Evolutionary conservation across 257 asterid genomes (phyloP), one percentile per base, ranked within the genome.

Genomic region (Fraxinus anomala): DNA sequence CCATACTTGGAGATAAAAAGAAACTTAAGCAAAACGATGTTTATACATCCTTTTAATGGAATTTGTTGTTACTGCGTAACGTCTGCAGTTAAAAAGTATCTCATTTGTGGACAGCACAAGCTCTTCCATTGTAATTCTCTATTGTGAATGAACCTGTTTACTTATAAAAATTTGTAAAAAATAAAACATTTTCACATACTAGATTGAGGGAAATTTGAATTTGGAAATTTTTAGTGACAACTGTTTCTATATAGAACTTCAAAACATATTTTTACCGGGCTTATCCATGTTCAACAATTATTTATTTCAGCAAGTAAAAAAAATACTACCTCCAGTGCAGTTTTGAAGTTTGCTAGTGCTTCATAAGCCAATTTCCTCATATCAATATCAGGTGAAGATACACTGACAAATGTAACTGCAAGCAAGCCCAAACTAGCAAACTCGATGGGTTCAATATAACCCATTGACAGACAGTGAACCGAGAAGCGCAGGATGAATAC

Each of bases 381-480:
- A 82, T 86, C 93, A 75, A 78, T 91, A 81, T 91, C 93, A 19
- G 89, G 89, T 40, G 97, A 92, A 85, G 99, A 92, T 78, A 92
- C 75, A 80, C 93, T 91, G 80, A 87, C 96, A 87, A 92, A 83
- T 39, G 93, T 56, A 85, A 92, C 84, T 7, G 91, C 97, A 82
- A 94, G 97, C 90, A 94, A 84, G 78, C 99, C 99, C 67, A 88
- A 84, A 87, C 92, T 87, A 85, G 94, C 95, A 80, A 89, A 92
- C 87, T 94, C 97, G 79, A 85, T 70, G n/a, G 97, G 96, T 77
- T 94, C 97, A 61, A 91, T 77, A 76, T 87, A 94, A 77, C 89
- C 83, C 93, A 84, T 78, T 21, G 96, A 84, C 77, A 94, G 96
- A 83, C 97, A 85, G 82, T 94, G 97, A 72, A 87, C 82, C 28